phyloP scores from a whole-genome alignment of 495 filamentous ascomycete species.

The Hypoxylon fuscum region DNA sequence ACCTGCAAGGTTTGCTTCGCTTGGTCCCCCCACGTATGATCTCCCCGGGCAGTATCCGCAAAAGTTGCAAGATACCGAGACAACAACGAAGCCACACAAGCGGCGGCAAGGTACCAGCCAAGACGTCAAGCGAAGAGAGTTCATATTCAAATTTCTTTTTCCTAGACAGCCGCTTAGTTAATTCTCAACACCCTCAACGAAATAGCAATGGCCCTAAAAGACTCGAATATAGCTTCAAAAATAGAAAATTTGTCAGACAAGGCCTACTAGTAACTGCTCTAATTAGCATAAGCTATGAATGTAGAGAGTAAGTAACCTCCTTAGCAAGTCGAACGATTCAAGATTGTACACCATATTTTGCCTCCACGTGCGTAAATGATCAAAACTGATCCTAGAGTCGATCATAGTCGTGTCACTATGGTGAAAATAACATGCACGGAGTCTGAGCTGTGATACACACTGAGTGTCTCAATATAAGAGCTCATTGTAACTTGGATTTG shows the following conservation, averaged over 20 bases:
- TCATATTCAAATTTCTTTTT: background rate
- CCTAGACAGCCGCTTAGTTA: background rate
- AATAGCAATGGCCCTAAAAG: too few species aligned
- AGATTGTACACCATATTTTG: background rate
- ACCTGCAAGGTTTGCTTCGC: constrained; percentile 17
- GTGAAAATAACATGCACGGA: constrained; percentile 8
- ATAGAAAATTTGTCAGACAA: too few species aligned
- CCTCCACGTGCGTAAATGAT: constrained; percentile 13
- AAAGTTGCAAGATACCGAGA: constrained; percentile 17
- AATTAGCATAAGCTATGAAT: background rate
- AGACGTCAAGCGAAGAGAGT: constrained; percentile 16
- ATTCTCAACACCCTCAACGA: too few species aligned
- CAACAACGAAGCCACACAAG: constrained; percentile 24
- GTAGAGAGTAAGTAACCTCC: background rate
- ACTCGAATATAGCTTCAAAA: too few species aligned
- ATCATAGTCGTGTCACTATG: constrained; percentile 27
- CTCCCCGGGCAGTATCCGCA: constrained; percentile 13
- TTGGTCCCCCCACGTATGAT: constrained; percentile 20
- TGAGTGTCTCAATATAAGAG: background rate
- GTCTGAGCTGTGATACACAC: constrained; percentile 7
- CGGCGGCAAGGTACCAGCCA: constrained; percentile 9
- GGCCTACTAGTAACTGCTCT: too few species aligned
- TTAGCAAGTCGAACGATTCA: constrained; percentile 17
- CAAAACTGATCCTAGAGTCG: constrained; percentile 27
- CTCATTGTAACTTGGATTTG: constrained; percentile 2